phyloP scores from a whole-genome alignment of 352 stramenopile species.

The Thalassiosira livingstoniorum region DNA sequence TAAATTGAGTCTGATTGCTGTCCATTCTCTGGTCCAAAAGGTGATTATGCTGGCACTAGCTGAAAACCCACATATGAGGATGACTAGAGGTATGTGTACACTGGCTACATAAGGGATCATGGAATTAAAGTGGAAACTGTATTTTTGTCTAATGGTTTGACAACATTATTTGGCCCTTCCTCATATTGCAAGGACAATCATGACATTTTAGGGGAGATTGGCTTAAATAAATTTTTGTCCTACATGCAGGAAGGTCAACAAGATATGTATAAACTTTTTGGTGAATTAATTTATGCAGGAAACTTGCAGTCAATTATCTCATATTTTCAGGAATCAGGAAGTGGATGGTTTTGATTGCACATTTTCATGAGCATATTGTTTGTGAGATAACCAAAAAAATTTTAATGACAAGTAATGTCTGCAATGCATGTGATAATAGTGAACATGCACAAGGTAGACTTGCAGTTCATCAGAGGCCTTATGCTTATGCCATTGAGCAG shows the following conservation, averaged over 20 bases:
- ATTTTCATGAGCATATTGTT: not conserved
- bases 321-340: no score
- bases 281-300: constrained; percentile 5
- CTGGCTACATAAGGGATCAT: no score
- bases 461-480: constrained; percentile 4
- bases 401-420: constrained; percentile 3
- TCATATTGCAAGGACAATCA: constrained; percentile 1
- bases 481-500: constrained; percentile 30
- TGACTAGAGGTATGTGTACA: constrained; percentile 43
- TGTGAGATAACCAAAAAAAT: constrained; percentile 21
- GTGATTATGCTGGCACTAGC: constrained; percentile 43
- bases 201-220: constrained; percentile 18
- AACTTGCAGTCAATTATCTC: no score
- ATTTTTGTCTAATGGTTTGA: constrained; percentile 48
- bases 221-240: constrained; percentile 30
- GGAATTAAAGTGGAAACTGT: constrained; percentile 61
- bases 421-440: constrained; percentile 9
- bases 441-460: not conserved
- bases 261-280: not conserved
- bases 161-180: constrained; percentile 33
- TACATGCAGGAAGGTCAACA: constrained; percentile 7
- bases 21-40: constrained; percentile 52
- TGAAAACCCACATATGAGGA: constrained; percentile 9
- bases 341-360: constrained; percentile 16
- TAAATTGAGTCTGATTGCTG: constrained; percentile 23